phyloP scores from a whole-genome alignment of 495 filamentous ascomycete species.

The Hypoxylon crocopeplum region DNA sequence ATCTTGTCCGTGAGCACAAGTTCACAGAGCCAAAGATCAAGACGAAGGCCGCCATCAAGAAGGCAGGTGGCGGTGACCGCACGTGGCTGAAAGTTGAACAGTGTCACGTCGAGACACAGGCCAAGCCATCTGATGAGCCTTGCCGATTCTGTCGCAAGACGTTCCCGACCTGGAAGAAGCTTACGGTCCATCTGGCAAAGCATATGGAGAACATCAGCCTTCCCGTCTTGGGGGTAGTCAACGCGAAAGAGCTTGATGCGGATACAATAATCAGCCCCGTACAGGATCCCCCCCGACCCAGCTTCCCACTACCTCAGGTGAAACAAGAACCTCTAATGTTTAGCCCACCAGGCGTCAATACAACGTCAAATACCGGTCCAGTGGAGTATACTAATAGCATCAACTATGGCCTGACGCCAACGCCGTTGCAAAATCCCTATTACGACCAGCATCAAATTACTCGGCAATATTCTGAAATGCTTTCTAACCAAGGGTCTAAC shows the following conservation, averaged over 20 bases:
- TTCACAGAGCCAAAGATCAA: conserved; percentile 77
- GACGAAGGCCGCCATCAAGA: conserved; percentile 63
- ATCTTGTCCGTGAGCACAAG: conserved; percentile 94
- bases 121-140: conserved; percentile 74
- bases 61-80: conserved; percentile 60
- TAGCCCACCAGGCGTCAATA: conserved; percentile 14
- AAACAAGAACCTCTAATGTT: conserved; percentile 42
- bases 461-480: conserved; percentile 24
- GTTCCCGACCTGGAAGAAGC: conserved; percentile 89
- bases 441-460: conserved; percentile 27
- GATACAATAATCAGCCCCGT: conserved; percentile 70
- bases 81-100: conserved; percentile 81
- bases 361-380: conserved; percentile 5
- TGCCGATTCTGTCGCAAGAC: conserved; percentile 90
- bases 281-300: conserved; percentile 57
- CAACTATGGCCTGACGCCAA: conserved; percentile 23
- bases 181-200: conserved; percentile 92
- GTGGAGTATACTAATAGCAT: conserved; percentile 32
- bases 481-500: conserved; percentile 18
- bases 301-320: conserved; percentile 45
- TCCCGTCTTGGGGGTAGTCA: conserved; percentile 80
- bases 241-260: conserved; percentile 60
- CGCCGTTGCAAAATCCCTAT: conserved; percentile 20
- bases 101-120: conserved; percentile 74
- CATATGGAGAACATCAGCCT: conserved; percentile 96